Conservation (phyloP, 2,329 filamentous ascomycete genomes). For the Microcyclospora pomicola region DNA sequence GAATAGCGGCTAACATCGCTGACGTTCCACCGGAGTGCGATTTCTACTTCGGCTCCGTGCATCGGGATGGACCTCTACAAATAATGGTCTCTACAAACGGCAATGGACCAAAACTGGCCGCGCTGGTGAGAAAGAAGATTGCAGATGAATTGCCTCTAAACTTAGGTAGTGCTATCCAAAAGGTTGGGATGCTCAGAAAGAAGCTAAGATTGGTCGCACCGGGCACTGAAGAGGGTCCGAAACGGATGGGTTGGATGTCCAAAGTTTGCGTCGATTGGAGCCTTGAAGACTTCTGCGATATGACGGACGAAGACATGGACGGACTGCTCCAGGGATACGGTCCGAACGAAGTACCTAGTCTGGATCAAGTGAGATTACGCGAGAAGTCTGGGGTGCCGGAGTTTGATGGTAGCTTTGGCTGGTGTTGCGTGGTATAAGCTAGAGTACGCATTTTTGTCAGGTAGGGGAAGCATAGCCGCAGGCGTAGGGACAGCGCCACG, state of each 20-base stretch:
- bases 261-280: slow-evolving; percentile 78
- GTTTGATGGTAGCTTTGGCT: slow-evolving; percentile 37
- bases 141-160: slow-evolving; percentile 61
- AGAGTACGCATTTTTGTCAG: background rate
- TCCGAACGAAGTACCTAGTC: slow-evolving; percentile 29
- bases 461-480: too few species aligned
- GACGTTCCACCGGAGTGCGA: slow-evolving; percentile 95
- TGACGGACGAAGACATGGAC: slow-evolving; percentile 73
- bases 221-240: slow-evolving; percentile 56
- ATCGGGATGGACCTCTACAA: slow-evolving; percentile 88
- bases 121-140: slow-evolving; percentile 71
- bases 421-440: slow-evolving; percentile 20
- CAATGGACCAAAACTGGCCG: slow-evolving; percentile 82
- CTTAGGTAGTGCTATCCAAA: slow-evolving; percentile 71
- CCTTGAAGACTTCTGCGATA: slow-evolving; percentile 68
- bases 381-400: slow-evolving; percentile 25
- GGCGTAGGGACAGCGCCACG: too few species aligned
- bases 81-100: slow-evolving; percentile 99
- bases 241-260: slow-evolving; percentile 92
- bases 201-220: slow-evolving; percentile 70
- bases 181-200: slow-evolving; percentile 64
- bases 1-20: slow-evolving; percentile 85
- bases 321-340: slow-evolving; percentile 63
- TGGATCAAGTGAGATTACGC: slow-evolving; percentile 28
- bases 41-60: slow-evolving; percentile 94